These are phyloP conservation scores for Russula olivacea DNA, from an alignment of 768 basidiomycete species.

Conservation along the genomic window DNA sequence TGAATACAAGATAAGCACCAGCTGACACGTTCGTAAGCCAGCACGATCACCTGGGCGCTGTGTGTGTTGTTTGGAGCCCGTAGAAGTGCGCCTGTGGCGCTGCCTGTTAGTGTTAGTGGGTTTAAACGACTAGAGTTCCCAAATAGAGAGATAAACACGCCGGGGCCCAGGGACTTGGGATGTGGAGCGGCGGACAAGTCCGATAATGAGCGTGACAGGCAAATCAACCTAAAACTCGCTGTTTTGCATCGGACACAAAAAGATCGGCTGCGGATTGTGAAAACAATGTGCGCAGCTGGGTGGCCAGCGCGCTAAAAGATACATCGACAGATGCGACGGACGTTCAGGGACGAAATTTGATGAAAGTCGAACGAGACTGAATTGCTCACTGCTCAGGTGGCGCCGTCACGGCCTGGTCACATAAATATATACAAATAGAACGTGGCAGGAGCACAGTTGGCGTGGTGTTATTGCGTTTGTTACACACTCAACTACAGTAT, in stretches of 20 bases:
- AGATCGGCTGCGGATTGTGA: slow-evolving; percentile 5
- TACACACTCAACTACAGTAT: neutral
- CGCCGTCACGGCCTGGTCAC: slow-evolving; percentile 16
- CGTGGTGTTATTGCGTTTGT: neutral
- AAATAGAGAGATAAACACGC: slow-evolving; percentile 8
- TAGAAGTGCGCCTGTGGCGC: slow-evolving; percentile 4
- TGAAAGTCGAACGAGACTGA: neutral
- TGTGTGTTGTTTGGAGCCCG: slow-evolving; percentile 9
- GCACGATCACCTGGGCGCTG: slow-evolving; percentile 6
- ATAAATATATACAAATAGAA: slow-evolving; percentile 4
- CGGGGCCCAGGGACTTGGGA: neutral
- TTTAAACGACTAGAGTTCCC: slow-evolving; percentile 12
- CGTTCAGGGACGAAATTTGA: neutral
- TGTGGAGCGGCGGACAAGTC: slow-evolving; percentile 4
- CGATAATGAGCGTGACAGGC: neutral
- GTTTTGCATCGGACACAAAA: neutral
- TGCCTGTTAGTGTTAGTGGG: neutral
- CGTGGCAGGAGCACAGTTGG: neutral
- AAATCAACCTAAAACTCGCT: neutral
- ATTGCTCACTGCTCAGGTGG: neutral
- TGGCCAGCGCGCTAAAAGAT: neutral
- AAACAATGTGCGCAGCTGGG: neutral
- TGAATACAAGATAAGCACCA: slow-evolving; percentile 2
- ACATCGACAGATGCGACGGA: neutral
- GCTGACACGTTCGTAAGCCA: slow-evolving; percentile 13